Evolutionary conservation across 1,139 yeast species (phyloP), one percentile per base, ranked within the genome.

Genomic region (Nakaseomyces kungkrabaensis): DNA sequence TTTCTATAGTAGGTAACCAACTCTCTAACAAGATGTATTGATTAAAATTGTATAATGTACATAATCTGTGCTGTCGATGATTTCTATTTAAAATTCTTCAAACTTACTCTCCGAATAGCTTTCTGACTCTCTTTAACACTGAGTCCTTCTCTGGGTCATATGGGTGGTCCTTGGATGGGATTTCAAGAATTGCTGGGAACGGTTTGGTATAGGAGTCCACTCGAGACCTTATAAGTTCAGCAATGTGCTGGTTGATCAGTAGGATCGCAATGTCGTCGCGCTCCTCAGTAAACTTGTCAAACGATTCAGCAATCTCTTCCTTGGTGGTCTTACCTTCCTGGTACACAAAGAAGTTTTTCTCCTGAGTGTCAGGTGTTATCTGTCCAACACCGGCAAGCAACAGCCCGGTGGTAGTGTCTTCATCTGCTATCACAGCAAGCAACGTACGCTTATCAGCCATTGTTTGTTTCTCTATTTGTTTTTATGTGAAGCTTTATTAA

Each of bases 141-240:
- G 96, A 85, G 69, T 92, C 99, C 80, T 90, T 94, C 68, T 90
- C 97, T 26, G 98, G 98, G 68, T 92, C 79, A 67, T 92, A 92
- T 25, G 99, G 98, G 67, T 92, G 97, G 65, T 92, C 99, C 72
- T 92, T 92, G 17, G 97, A 87, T 38, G 99, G 99, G 59, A 92
- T 92, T 70, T 92, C 99, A 63, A 92, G 75, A 48, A 92, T 81
- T 3, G 98, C 97, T 6, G 99, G 99, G 70, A 92, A 92, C 9
- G 98, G 96, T 59, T 82, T 81, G 34, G 95, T 81, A 69, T 78
- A 92, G 46, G 78, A 75, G 64, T 94, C 99, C 47, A 92, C 89
- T 58, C 78, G 76, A 59, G 75, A 77, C 68, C 99, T 78, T 52
- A 92, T 92, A 61, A 81, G 77, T 63, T 94, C 97, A 10, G 98